Evolutionary conservation across 345 rosid genomes (phyloP).

Genomic region (Anastatica hierochuntica): DNA sequence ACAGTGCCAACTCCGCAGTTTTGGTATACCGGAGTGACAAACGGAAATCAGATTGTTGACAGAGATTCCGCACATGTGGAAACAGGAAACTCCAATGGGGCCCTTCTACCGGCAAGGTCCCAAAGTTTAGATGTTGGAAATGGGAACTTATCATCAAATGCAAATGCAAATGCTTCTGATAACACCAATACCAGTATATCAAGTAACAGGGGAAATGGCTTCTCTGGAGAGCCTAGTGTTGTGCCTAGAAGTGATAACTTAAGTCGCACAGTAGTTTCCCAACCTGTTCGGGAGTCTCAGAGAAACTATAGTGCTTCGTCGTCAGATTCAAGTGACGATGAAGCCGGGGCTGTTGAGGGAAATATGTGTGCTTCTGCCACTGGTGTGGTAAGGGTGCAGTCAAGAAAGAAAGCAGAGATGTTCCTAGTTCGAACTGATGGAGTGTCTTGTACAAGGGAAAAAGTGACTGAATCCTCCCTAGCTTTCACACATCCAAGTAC

Average conservation of each 20-base stretch:
- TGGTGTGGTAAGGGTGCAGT: slow-evolving; percentile 95
- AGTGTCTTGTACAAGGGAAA: slow-evolving; percentile 88
- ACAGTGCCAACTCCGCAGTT: slow-evolving; percentile 29
- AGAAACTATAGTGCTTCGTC: slow-evolving; percentile 28
- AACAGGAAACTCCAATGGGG: no score
- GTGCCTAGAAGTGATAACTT: slow-evolving; percentile 30
- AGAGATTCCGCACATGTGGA: slow-evolving; percentile 11
- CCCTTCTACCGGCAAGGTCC: slow-evolving; percentile 12
- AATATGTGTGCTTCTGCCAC: slow-evolving; percentile 96
- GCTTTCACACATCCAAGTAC: slow-evolving; percentile 99
- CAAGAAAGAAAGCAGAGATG: slow-evolving; percentile 97
- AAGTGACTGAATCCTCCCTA: slow-evolving; percentile 88
- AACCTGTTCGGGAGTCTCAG: slow-evolving; percentile 26
- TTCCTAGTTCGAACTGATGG: slow-evolving; percentile 94
- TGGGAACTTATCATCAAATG: slow-evolving; percentile 30
- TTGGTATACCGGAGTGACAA: slow-evolving; percentile 16
- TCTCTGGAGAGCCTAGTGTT: slow-evolving; percentile 20
- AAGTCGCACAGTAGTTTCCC: slow-evolving; percentile 17
- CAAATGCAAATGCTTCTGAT: slow-evolving; percentile 24
- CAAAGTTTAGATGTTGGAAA: slow-evolving; percentile 27
- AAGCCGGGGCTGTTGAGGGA: slow-evolving; percentile 50
- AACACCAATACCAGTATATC: slow-evolving; percentile 20
- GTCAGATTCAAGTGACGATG: slow-evolving; percentile 44
- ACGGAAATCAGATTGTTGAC: slow-evolving; percentile 16
- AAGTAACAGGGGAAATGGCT: slow-evolving; percentile 18